Percentiles rank a stretch among this genome's conserved stretches.
Conservation (phyloP, 2,329 filamentous ascomycete genomes). For the Neoarthrinium moseri region DNA sequence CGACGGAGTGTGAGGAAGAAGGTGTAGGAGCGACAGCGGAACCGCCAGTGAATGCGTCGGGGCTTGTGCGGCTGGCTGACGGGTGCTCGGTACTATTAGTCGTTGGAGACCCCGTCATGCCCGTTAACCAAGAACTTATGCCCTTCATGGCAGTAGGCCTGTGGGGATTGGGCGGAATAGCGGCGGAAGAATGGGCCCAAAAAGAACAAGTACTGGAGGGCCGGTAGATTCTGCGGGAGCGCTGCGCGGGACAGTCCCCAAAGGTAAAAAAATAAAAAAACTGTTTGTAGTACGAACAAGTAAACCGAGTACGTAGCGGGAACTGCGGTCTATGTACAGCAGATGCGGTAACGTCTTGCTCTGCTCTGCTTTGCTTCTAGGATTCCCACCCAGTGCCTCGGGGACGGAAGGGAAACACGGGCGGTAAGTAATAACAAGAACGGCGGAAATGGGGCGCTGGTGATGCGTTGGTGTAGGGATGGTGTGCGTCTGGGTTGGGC, state of each 20-base stretch:
- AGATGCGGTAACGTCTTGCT: too few relatives aligned
- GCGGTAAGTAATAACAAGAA: too few relatives aligned
- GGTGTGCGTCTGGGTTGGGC: not conserved
- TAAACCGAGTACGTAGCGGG: too few relatives aligned
- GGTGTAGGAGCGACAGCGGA: conserved; percentile 28
- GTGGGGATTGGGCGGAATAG: conserved; percentile 6
- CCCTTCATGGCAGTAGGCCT: conserved; percentile 14
- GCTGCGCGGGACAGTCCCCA: too few relatives aligned
- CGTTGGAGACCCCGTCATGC: conserved; percentile 15
- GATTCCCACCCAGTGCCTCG: too few relatives aligned
- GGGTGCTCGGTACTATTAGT: conserved; percentile 13
- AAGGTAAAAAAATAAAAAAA: too few relatives aligned
- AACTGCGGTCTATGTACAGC: too few relatives aligned
- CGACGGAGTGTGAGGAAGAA: conserved; percentile 38
- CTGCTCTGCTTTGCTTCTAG: too few relatives aligned
- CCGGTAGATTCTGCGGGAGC: too few relatives aligned
- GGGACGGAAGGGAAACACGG: too few relatives aligned
- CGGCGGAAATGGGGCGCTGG: not conserved
- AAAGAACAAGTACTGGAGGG: conserved; percentile 2
- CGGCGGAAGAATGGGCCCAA: conserved; percentile 2
- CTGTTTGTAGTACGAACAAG: too few relatives aligned
- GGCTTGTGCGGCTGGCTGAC: conserved; percentile 13
- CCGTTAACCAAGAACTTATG: conserved; percentile 13
- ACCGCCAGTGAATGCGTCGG: conserved; percentile 12
- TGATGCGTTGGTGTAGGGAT: not conserved